Percentiles rank a stretch among this genome's conserved stretches.
Evolutionary conservation across 2,329 filamentous ascomycete genomes (phyloP).

Genomic region (Aureobasidium subglaciale): DNA sequence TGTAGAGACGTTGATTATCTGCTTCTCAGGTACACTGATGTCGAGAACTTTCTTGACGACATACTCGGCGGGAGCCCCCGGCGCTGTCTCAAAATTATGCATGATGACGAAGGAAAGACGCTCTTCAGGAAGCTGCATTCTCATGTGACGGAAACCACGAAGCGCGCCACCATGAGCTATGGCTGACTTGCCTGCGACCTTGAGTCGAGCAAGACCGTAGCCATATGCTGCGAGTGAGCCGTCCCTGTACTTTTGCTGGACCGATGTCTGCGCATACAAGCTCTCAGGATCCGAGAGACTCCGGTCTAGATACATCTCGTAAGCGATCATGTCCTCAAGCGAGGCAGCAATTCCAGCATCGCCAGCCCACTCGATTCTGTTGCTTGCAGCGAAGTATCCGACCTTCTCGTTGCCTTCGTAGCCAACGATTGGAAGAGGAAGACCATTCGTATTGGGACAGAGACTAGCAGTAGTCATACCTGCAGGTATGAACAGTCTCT

Average conservation of each 20-base stretch:
- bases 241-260: conserved; percentile 28
- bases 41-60: conserved; percentile 29
- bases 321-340: conserved; percentile 41
- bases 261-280: conserved; percentile 29
- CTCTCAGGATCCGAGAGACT: conserved; percentile 27
- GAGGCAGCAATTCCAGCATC: conserved; percentile 40
- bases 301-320: conserved; percentile 36
- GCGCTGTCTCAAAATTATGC: conserved; percentile 34
- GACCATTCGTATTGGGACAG: conserved; percentile 31
- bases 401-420: conserved; percentile 36
- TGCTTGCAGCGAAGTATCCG: conserved; percentile 33
- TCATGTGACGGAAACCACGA: conserved; percentile 34
- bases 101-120: conserved; percentile 35
- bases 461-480: conserved; percentile 37
- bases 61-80: conserved; percentile 23
- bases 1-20: conserved; percentile 14
- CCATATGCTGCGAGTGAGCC: conserved; percentile 32
- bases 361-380: conserved; percentile 41
- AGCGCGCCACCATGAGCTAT: conserved; percentile 38
- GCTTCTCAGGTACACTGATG: conserved; percentile 19
- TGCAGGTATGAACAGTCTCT: conserved; percentile 36
- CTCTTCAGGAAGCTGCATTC: conserved; percentile 30
- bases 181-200: conserved; percentile 24
- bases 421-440: conserved; percentile 36
- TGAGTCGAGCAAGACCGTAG: conserved; percentile 29